Evolutionary conservation across 257 asterid species (phyloP), one percentile per base, ranked within the genome.

Genomic region (Paraleonurus japonicus): DNA sequence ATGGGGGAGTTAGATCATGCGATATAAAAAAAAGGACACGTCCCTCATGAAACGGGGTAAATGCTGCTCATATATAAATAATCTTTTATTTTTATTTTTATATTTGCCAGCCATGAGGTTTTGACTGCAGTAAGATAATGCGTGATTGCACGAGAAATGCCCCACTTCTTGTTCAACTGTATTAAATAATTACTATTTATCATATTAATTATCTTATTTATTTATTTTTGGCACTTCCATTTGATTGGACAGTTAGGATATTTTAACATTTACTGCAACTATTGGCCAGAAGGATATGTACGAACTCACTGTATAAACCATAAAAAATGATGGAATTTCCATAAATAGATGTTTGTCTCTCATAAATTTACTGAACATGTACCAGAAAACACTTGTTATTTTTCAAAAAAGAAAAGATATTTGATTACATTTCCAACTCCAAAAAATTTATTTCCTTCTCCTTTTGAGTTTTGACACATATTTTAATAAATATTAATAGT

Each of bases 81-180:
- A 26, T 27, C n/a, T 7, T 62, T 28, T 47, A 0, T 12, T 45
- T 45, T 3, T 45, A 13, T 47, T 47, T n/a, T 61, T 27, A 12
- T 27, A n/a, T 54, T 69, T 55, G 82, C 59, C 79, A 75, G 77
- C 81, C n/a, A 57, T 60, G 1, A 33, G 7, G 32, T 84, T 86
- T 81, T 84, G 30, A 82, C 88, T 75, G 90, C 79, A 78, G 82
- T 75, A 83, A 83, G 79, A 81, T 70, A 81, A 63, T 79, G 87
- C 95, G 96, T 89, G 96, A 88, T 43, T 50, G 77, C 95, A 90
- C 96, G 98, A 90, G 98, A 81, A 84, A 78, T 69, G 78, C 22
- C 86, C 80, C 55, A 27, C 60, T 60, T 20, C 43, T 78, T 47
- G 24, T 72, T 63, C 60, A 23, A 63, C 71, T 73, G 48, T 72